Percentiles rank a stretch among this genome's conserved stretches.
phyloP scores from a whole-genome alignment of 805 yeast species.

The Candida patagonica region DNA sequence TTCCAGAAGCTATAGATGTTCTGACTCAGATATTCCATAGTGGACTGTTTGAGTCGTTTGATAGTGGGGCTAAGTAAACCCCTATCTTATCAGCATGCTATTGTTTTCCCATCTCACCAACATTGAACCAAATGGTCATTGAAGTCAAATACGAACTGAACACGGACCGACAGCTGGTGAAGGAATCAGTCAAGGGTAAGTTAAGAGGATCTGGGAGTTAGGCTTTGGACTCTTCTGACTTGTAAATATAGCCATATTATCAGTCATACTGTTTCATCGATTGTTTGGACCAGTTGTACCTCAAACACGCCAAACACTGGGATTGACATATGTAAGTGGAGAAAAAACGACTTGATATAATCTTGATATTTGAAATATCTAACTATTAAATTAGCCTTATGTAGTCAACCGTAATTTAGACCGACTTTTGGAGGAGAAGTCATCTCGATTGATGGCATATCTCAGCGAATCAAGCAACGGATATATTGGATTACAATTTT shows the following conservation, averaged over 20 bases:
- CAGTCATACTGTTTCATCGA: conserved; percentile 61
- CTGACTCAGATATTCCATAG: neutral
- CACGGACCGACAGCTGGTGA: conserved; percentile 40
- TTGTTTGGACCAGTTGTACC: conserved; percentile 59
- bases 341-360: neutral
- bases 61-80: neutral
- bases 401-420: conserved; percentile 43
- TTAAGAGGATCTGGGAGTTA: conserved; percentile 5
- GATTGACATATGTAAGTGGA: conserved; percentile 40
- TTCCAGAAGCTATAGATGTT: conserved; percentile 31
- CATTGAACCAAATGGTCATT: conserved; percentile 5
- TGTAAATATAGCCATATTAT: conserved; percentile 39
- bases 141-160: conserved; percentile 17
- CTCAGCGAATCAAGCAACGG: conserved; percentile 15
- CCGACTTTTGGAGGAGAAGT: conserved; percentile 29
- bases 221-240: neutral
- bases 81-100: neutral
- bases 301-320: conserved; percentile 43
- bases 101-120: neutral
- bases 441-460: conserved; percentile 23
- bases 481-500: conserved; percentile 24
- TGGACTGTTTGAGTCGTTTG: neutral
- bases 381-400: conserved; percentile 29
- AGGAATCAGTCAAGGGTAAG: conserved; percentile 48
- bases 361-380: neutral